These are phyloP conservation scores for Boletus huronensis DNA, from an alignment of 768 basidiomycete genomes.

Conservation along the genomic window DNA sequence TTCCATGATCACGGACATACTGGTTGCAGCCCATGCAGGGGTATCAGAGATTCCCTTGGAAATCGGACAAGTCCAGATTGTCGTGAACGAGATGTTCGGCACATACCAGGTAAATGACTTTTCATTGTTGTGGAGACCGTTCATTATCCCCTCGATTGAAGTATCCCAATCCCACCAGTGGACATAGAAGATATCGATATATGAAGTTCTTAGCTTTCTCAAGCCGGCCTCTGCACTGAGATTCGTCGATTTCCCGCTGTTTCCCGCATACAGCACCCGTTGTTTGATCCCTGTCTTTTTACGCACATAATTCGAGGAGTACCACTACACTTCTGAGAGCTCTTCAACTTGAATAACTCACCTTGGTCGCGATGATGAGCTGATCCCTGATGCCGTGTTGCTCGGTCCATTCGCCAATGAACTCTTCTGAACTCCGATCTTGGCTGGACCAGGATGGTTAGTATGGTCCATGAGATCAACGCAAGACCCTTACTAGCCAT, in stretches of 20 bases:
- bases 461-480: not conserved
- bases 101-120: slow-evolving; percentile 41
- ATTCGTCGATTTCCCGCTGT: slow-evolving; percentile 34
- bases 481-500: not conserved
- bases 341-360: too few species aligned
- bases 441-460: not conserved
- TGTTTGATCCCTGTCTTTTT: not conserved
- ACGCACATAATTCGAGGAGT: not conserved
- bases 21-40: too few species aligned
- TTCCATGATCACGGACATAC: too few species aligned
- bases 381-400: not conserved
- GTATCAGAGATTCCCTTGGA: too few species aligned
- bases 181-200: slow-evolving; percentile 54
- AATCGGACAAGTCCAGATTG: too few species aligned
- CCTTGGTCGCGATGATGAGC: not conserved
- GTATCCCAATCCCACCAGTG: slow-evolving; percentile 50
- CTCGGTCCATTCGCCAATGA: not conserved
- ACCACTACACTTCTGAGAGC: too few species aligned
- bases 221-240: slow-evolving; percentile 33
- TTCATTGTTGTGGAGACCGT: slow-evolving; percentile 40
- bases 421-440: not conserved
- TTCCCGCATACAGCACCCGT: slow-evolving; percentile 34
- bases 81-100: too few species aligned
- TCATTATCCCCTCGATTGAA: slow-evolving; percentile 45
- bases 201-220: slow-evolving; percentile 52